Percentiles rank a stretch among this genome's conserved stretches.
Conservation (phyloP, 164 flowering plant species). For the Malania oleifera region DNA sequence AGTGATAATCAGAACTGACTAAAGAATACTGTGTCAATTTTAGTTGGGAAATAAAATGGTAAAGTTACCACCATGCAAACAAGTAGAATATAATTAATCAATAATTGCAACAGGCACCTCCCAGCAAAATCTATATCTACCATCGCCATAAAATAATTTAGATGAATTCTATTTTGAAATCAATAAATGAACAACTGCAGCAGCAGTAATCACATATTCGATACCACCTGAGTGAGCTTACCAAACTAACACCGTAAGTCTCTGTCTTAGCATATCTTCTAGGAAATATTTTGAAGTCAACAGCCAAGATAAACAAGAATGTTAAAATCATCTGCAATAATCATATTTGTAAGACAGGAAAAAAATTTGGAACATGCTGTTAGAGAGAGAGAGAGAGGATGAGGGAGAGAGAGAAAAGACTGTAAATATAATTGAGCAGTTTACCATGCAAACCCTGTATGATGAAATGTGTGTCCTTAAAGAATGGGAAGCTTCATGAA, state of each 20-base stretch:
- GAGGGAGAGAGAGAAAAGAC: background rate
- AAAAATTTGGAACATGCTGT: background rate
- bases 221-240: conserved; percentile 24
- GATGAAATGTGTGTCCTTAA: conserved; percentile 52
- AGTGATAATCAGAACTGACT: no score
- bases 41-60: no score
- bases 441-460: conserved; percentile 72
- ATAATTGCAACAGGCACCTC: no score
- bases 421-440: background rate
- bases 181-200: background rate
- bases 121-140: no score
- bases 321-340: conserved; percentile 73
- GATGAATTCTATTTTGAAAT: background rate
- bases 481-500: conserved; percentile 24
- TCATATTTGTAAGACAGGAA: conserved; percentile 15
- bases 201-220: background rate
- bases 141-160: background rate
- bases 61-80: no score
- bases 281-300: conserved; percentile 87
- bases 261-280: conserved; percentile 93
- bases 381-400: background rate
- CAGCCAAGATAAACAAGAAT: conserved; percentile 86
- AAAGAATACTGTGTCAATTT: no score
- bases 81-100: no score
- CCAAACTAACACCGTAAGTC: conserved; percentile 87